Conservation (phyloP, 208 protist species). For the Phytomonas sp. region DNA sequence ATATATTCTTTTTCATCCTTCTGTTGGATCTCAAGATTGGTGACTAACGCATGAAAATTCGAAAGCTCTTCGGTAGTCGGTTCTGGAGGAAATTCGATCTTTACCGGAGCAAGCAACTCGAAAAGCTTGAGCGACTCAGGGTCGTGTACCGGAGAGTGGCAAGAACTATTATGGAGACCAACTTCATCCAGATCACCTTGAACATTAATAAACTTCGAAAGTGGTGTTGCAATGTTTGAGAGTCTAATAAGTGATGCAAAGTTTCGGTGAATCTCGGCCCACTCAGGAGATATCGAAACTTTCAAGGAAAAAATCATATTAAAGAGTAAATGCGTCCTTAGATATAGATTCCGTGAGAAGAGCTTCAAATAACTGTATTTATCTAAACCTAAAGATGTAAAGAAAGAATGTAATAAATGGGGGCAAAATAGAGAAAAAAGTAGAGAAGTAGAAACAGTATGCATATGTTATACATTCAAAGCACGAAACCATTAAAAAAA, state of each 20-base stretch:
- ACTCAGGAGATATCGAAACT: conserved; percentile 17
- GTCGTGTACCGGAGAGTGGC: conserved; percentile 10
- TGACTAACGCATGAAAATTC: conserved; percentile 11
- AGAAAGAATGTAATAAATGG: conserved; percentile 2
- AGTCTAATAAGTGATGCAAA: conserved; percentile 26
- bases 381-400: conserved; percentile 7
- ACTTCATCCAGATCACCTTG: conserved; percentile 17
- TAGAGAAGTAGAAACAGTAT: conserved; percentile 17
- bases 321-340: conserved; percentile 10
- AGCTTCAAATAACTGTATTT: conserved; percentile 2
- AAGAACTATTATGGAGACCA: conserved; percentile 15
- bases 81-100: conserved; percentile 15
- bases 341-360: not conserved
- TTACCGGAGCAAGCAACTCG: conserved; percentile 23
- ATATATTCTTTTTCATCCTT: conserved; percentile 40
- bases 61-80: conserved; percentile 10
- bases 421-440: conserved; percentile 8
- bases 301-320: conserved; percentile 8
- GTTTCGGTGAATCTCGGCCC: conserved; percentile 22
- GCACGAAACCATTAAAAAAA: conserved; percentile 5
- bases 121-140: conserved; percentile 12
- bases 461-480: conserved; percentile 4
- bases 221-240: conserved; percentile 9
- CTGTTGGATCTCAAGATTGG: conserved; percentile 10
- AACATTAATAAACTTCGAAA: conserved; percentile 7